Evolutionary conservation across 169 alveolate species (phyloP).

Genomic region (Eimeria falciformis): DNA sequence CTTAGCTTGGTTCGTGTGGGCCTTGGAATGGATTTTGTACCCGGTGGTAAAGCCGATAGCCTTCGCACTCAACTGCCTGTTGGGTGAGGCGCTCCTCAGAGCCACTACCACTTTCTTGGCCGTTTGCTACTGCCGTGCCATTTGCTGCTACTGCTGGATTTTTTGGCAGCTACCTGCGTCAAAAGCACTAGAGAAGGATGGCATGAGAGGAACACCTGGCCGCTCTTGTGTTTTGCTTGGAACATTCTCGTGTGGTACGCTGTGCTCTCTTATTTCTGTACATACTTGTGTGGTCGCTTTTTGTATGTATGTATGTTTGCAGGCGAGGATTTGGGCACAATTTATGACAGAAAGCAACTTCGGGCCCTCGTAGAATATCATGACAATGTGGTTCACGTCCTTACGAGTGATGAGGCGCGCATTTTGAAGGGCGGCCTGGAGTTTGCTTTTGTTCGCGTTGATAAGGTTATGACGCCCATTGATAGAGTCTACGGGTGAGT

Average conservation of each 20-base stretch:
- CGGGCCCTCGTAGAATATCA: constrained; percentile 62
- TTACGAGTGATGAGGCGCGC: constrained; percentile 73
- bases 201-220: no score
- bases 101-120: background rate
- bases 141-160: constrained; percentile 32
- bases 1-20: constrained; percentile 75
- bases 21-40: constrained; percentile 76
- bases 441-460: constrained; percentile 31
- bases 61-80: constrained; percentile 75
- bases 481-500: constrained; percentile 74
- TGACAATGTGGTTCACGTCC: constrained; percentile 70
- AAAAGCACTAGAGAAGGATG: no score
- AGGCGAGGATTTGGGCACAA: constrained; percentile 79
- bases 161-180: background rate
- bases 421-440: constrained; percentile 76
- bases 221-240: no score
- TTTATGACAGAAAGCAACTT: constrained; percentile 70
- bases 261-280: background rate
- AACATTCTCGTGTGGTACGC: background rate
- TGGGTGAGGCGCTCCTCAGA: constrained; percentile 70
- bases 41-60: constrained; percentile 83
- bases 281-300: background rate
- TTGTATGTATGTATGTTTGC: background rate
- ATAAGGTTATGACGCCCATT: constrained; percentile 74
- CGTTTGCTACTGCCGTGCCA: background rate